Evolutionary conservation across 2,329 filamentous ascomycete genomes (phyloP), one percentile per base, ranked within the genome.

Genomic region (Fusarium domesticum): DNA sequence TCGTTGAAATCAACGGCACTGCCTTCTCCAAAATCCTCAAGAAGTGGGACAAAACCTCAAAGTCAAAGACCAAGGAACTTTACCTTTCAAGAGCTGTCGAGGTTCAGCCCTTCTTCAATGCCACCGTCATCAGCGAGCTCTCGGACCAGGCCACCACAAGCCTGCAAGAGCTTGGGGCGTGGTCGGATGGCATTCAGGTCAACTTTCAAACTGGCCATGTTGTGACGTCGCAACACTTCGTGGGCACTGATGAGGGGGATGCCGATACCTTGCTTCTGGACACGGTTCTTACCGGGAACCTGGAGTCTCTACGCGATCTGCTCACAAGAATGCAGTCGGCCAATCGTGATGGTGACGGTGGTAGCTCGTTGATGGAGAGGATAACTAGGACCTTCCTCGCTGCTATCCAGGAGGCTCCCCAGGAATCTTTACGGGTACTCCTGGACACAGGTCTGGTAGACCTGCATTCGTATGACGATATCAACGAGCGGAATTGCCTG

Each of bases 1-100:
- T 97, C 68, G 90, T 98, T 54, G 92, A 97, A 67, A 88, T 97
- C 64, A 98, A 98, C 64, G 92, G 93, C 61, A 96, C 89, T 2
- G 93, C 91, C 14, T 96, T 97, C 66, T 96, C 92, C 19, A 98
- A 98, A 69, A 98, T 98, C 47, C 73, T 98, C 53, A 98, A 98
- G 72, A 98, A 98, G 80, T 98, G 93, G 93, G 93, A 98, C 71
- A 98, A 98, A 79, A 96, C 91, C 2, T 96, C 92, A 57, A 98
- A 97, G 77, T 97, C 92, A 39, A 92, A 92, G 67, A 96, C 93
- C 47, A 98, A 98, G 68, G 93, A 97, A 70, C 80, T 97, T 32
- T 98, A 97, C 64, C 83, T 98, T 28, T 95, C 95, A 8, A 81
- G 93, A 48, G 93, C 93, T 7, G 92, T 98, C 51, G 93, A 98